Evolutionary conservation across 75 land plant species (phyloP).

Genomic region (Pseudotsuga menziesii): DNA sequence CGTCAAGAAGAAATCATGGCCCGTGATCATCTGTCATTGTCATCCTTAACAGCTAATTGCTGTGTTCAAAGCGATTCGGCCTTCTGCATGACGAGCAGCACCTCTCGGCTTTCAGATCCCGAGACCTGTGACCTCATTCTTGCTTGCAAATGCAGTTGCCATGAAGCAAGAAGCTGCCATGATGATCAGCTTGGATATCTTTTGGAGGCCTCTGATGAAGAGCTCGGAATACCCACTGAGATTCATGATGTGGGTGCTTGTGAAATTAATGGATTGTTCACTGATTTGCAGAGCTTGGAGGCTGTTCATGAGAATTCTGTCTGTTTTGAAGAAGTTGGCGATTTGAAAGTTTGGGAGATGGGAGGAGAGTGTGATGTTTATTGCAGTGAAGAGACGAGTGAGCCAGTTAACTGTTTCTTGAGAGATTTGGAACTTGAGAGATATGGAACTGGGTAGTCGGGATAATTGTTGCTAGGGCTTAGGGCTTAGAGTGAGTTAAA

Average conservation of each 20-base stretch:
- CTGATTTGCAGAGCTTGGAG: neutral
- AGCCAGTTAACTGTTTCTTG: too few species aligned
- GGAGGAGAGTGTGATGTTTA: neutral
- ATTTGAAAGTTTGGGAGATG: constrained; percentile 6
- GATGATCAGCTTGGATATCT: constrained; percentile 3
- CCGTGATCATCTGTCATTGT: too few species aligned
- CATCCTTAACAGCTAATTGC: neutral
- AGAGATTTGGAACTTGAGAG: too few species aligned
- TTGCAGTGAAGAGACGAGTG: too few species aligned
- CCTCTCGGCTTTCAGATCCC: neutral
- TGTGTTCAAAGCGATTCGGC: constrained; percentile 6
- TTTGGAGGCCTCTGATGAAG: constrained; percentile 9
- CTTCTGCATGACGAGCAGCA: constrained; percentile 4
- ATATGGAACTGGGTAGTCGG: too few species aligned
- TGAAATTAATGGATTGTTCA: neutral
- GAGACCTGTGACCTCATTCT: neutral
- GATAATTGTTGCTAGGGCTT: too few species aligned
- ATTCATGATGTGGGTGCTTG: neutral
- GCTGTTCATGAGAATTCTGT: neutral
- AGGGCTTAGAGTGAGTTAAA: too few species aligned
- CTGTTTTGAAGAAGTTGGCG: neutral
- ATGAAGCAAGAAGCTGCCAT: neutral
- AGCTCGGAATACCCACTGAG: constrained; percentile 5
- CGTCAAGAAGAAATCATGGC: neutral
- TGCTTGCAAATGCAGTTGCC: constrained; percentile 1